Percentiles rank a stretch among this genome's conserved stretches.
These are phyloP conservation scores for Beauveria rudraprayagi DNA, from an alignment of 2,329 filamentous ascomycete genomes.

Conservation along the genomic window DNA sequence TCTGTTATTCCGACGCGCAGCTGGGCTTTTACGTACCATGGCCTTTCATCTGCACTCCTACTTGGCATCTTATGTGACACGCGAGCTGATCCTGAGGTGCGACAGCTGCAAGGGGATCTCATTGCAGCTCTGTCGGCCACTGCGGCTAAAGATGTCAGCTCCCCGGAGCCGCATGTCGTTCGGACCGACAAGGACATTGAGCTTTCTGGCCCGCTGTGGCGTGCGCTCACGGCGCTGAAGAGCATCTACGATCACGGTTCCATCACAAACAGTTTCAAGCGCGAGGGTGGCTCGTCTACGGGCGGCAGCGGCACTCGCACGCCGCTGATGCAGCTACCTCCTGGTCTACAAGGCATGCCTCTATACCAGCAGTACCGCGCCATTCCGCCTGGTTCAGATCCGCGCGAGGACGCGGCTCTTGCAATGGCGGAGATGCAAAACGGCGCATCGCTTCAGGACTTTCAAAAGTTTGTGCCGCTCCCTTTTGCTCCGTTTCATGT, in stretches of 20 bases:
- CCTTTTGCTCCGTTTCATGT: constrained; percentile 7
- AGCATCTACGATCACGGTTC: constrained; percentile 61
- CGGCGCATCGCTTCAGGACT: constrained; percentile 40
- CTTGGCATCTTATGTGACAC: constrained; percentile 57
- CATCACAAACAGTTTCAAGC: constrained; percentile 43
- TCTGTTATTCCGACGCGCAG: constrained; percentile 59
- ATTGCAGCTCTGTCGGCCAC: constrained; percentile 57
- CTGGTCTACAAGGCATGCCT: constrained; percentile 16
- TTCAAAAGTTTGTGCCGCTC: constrained; percentile 29
- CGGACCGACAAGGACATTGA: constrained; percentile 54
- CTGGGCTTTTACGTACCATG: constrained; percentile 62
- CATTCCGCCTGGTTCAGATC: constrained; percentile 31
- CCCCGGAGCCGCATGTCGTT: constrained; percentile 44
- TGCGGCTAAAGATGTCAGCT: constrained; percentile 52
- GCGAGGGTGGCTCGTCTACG: constrained; percentile 39
- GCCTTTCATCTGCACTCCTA: constrained; percentile 55
- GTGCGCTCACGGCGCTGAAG: constrained; percentile 52
- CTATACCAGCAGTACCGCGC: constrained; percentile 21
- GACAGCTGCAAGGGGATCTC: constrained; percentile 55
- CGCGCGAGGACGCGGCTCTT: constrained; percentile 53
- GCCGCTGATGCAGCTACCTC: constrained; percentile 25
- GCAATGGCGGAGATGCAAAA: constrained; percentile 60
- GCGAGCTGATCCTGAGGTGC: constrained; percentile 54
- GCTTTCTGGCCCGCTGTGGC: constrained; percentile 51
- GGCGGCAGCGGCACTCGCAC: constrained; percentile 39